Percentiles rank a stretch among this genome's conserved stretches.
Evolutionary conservation across 1,284 basidiomycete species (phyloP).

Genomic region (Puccinia polysora): DNA sequence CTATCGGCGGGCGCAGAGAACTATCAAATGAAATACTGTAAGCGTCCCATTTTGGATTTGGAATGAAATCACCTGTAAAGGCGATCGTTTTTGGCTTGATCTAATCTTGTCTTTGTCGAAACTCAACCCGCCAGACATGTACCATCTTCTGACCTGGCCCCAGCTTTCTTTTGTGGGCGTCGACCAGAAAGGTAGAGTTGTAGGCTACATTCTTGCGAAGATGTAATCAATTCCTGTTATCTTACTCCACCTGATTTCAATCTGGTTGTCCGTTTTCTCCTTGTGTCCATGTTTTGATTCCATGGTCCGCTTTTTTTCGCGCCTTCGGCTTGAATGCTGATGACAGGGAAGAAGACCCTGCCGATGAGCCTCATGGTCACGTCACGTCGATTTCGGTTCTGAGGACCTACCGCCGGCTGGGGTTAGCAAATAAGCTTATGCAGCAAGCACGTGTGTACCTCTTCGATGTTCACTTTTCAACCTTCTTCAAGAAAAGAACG

Average conservation of each 20-base stretch:
- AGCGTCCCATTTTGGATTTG: too few relatives aligned
- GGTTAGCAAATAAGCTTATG: conserved; percentile 83
- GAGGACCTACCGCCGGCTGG: conserved; percentile 73
- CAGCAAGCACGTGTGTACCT: conserved; percentile 68
- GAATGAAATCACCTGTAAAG: too few relatives aligned
- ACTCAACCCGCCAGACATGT: conserved; percentile 63
- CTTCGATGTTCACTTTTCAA: not conserved
- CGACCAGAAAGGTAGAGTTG: conserved; percentile 77
- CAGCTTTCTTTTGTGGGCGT: conserved; percentile 90
- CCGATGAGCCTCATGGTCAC: conserved; percentile 67
- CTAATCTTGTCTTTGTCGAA: not conserved
- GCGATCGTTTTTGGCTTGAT: too few relatives aligned
- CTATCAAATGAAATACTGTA: conserved; percentile 39
- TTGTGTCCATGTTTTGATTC: not conserved
- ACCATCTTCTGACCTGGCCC: conserved; percentile 85
- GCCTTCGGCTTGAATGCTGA: not conserved
- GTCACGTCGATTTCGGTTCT: conserved; percentile 88
- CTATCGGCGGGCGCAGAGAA: conserved; percentile 2
- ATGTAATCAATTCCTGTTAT: conserved; percentile 57
- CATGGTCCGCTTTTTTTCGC: conserved; percentile 4
- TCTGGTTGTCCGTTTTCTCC: not conserved
- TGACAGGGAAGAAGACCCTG: conserved; percentile 66
- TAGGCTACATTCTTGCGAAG: conserved; percentile 90
- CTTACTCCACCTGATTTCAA: not conserved
- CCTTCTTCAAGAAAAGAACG: not conserved